phyloP scores from a whole-genome alignment of 306 rosid genomes.

The Geum urbanum region DNA sequence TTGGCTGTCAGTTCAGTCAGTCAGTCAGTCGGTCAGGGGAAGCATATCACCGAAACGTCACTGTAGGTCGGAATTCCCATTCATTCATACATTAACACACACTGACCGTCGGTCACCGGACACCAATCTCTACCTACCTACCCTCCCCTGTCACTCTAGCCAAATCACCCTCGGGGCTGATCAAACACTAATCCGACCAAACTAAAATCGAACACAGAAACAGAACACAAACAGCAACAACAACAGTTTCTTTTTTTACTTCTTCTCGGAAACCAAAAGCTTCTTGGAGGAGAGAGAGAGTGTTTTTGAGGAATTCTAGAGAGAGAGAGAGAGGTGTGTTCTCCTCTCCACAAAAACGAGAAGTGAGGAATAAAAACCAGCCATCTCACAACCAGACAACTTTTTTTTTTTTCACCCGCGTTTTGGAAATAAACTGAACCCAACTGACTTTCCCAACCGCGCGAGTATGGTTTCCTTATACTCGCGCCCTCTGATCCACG shows the following conservation, averaged over 20 bases:
- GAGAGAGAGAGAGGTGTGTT: constrained; percentile 33
- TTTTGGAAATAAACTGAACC: constrained; percentile 25
- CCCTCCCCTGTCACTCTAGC: constrained; percentile 4
- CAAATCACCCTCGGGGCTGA: constrained; percentile 7
- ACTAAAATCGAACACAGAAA: constrained; percentile 3
- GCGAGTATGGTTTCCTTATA: not conserved
- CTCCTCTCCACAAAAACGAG: constrained; percentile 78
- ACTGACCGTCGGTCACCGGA: not conserved
- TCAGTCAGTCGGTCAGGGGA: not conserved
- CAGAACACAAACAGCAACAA: not conserved
- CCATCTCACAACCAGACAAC: constrained; percentile 38
- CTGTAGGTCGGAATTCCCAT: constrained; percentile 42
- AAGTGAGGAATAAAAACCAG: constrained; percentile 78
- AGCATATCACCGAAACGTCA: constrained; percentile 25
- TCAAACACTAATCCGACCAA: constrained; percentile 16
- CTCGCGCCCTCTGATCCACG: constrained; percentile 22
- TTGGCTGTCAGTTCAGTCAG: not conserved
- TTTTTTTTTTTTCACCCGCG: constrained; percentile 26
- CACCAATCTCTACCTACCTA: not conserved
- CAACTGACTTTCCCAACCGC: constrained; percentile 15
- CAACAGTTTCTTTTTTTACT: not conserved
- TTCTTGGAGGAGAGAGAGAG: constrained; percentile 16
- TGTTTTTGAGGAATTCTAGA: constrained; percentile 1
- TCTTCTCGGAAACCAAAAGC: not conserved
- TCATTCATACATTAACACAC: constrained; percentile 21